Base-by-base conservation (phyloP, 2,329 filamentous ascomycete genomes). In the Aspergillus novoparasiticus region DNA sequence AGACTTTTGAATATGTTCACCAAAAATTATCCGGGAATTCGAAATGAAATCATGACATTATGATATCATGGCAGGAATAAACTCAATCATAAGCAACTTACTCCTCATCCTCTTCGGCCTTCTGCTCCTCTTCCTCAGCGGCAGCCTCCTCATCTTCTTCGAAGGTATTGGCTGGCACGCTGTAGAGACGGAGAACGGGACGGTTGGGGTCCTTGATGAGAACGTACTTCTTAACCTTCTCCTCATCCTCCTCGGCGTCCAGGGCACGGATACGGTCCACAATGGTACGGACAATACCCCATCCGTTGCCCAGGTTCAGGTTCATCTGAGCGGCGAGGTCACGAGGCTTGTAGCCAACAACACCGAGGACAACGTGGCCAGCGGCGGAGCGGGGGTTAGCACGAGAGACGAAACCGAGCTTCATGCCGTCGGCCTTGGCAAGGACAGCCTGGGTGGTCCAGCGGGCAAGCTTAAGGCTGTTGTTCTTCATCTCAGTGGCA, bases 401-500 rank as follows among this genome's bases (percentile, higher is more conserved):
- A 74, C 95, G 93, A 59, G 94, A 97, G 67, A 99, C 93, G 82
- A 99, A 99, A 73, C 94, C 95, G 79, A 99, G 89, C 86, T 98
- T 99, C 93, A 99, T 97, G 70, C 93, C 86, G 78, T 99, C 95
- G n/a, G 95, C 94, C 83, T 94, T 94, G 78, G 94, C 94, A 63
- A 99, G 88, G 75, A 99, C 97, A 76, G 91, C 92, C 85, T 99
- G 95, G 50, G 94, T 93, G 36, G 95, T 97, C 95, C 95, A 99
- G 78, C 95, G 87, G 63, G 95, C 95, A 67, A 99, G 89, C 86
- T 99, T 99, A 90, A 93, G 96, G 76, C 89, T 93, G 87, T 99
- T 99, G 88, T 99, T 99, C 92, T 99, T 99, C 95, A 99, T 99
- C 85, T 99, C 95, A 14, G 95, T 99, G 23, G 95, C 95, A 30